Base-by-base conservation (phyloP, 108 stramenopile species). In the Epithemia pelagica region DNA sequence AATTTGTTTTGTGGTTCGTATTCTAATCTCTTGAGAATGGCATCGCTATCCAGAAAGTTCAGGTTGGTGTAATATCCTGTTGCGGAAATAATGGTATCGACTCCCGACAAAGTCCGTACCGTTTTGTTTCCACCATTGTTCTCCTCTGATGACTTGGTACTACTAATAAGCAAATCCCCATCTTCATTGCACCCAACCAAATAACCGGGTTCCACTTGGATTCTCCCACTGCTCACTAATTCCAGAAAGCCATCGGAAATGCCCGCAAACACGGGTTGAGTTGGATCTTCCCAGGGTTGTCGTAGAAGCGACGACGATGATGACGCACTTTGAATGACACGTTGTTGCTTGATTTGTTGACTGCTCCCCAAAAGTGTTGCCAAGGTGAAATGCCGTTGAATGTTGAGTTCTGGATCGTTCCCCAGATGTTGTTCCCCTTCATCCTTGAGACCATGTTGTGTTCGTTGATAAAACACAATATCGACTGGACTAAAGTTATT, bases 161-260 rank as follows among this genome's bases (percentile, higher is more conserved):
- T 46, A 10, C 15, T 15, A 5, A 46, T 5, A 5, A 46, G 37
- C 37, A 46, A 46, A 10, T 46, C 10, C 37, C 37, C 37, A 5
- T 46, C 37, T 15, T 46, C 37, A 15, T 46, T 46, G 10, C 37
- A 46, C 15, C 37, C 37, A 5, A 10, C 15, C 5, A 10, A 46
- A 46, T 46, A 46, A 5, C 37, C 37, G 10, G 37, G 15, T 46
- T 26, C 61, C 1, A 76, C 76, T 33, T 84, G 62, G 31, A 87
- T 75, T 30, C 53, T 72, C 15, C 76, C 81, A 25, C 80, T 73
- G 2, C 68, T 33, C n/a, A 77, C 75, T 54, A 84, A 65, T 66
- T 84, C 79, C 63, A 84, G 64, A 66, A 80, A 87, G 33, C 80
- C 78, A 31, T 87, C 86, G 59, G 76, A 78, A 58, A 87, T 82